phyloP scores from a whole-genome alignment of 2,329 filamentous ascomycete genomes.

The Pyrenophora tritici-repentis region DNA sequence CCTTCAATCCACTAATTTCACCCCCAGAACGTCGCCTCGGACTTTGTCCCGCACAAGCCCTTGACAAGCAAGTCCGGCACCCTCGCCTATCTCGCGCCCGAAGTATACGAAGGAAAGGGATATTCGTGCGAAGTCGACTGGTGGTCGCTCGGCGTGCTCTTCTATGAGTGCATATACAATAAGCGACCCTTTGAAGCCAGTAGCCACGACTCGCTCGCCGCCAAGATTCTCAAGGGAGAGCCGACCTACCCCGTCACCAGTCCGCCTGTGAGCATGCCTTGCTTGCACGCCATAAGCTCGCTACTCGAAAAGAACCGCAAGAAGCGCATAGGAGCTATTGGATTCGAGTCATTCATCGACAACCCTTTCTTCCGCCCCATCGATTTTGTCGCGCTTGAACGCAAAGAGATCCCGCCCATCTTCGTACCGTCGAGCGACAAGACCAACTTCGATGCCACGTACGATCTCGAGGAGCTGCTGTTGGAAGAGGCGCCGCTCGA shows the following conservation, averaged over 20 bases:
- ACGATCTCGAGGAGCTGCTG: slow-evolving; percentile 91
- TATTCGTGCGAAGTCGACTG: slow-evolving; percentile 93
- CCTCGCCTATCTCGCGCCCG: slow-evolving; percentile 90
- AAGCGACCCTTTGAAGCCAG: slow-evolving; percentile 96
- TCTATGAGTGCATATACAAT: slow-evolving; percentile 99
- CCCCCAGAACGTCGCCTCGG: slow-evolving; percentile 88
- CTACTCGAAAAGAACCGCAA: slow-evolving; percentile 80
- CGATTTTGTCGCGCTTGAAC: slow-evolving; percentile 82
- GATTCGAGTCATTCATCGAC: slow-evolving; percentile 82
- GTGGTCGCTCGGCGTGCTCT: slow-evolving; percentile 98
- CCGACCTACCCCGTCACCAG: slow-evolving; percentile 92
- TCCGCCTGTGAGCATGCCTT: slow-evolving; percentile 85
- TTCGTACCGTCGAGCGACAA: slow-evolving; percentile 95
- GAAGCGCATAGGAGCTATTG: slow-evolving; percentile 79
- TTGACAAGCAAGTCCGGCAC: slow-evolving; percentile 97
- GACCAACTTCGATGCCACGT: slow-evolving; percentile 98
- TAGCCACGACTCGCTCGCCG: slow-evolving; percentile 78
- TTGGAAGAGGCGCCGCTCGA: slow-evolving; percentile 94
- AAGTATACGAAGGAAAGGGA: slow-evolving; percentile 89
- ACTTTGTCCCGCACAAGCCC: slow-evolving; percentile 79
- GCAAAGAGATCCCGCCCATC: slow-evolving; percentile 86
- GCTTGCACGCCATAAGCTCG: slow-evolving; percentile 84
- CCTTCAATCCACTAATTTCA: slow-evolving; percentile 45
- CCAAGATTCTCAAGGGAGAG: slow-evolving; percentile 78
- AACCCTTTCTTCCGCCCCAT: slow-evolving; percentile 88